Evolutionary conservation across 106 monocot genomes (phyloP), one percentile per base, ranked within the genome.

Genomic region (Vanilla planifolia): DNA sequence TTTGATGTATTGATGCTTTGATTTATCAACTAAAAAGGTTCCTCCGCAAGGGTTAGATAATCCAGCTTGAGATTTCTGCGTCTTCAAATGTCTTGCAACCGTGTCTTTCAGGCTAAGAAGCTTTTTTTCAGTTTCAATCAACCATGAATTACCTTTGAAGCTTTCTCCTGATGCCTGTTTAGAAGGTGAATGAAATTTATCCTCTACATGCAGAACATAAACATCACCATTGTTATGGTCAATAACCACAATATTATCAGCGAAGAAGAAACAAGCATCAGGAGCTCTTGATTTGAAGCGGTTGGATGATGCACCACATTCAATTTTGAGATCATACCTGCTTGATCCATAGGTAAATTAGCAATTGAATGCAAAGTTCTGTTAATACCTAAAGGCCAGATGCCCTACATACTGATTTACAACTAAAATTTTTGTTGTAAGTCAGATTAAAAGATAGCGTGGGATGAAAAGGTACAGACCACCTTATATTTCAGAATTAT

Each of bases 191-290:
- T 22, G 43, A 69, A 32, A 26, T 43, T 15, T 60, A 32, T 81
- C 72, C 55, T 73, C 56, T 68, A 92, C 22, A 48, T 76, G 77
- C 3, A 98, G 65, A 40, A 92, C 64, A 67, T 98, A 98, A 16
- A 88, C 84, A 67, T 92, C 92, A 45, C 77, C 82, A 68, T 82
- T 85, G 27, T 33, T 64, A 48, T 92, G 88, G 68, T 98, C 92
- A 65, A 98, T 64, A 23, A 71, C 98, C 22, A 88, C 41, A 69
- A 92, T 60, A 53, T 92, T 81, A 71, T 92, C 91, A 28, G 82
- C 76, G 73, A 92, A 98, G 77, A 98, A 92, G 69, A 98, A 82
- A 72, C 96, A 98, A 39, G 98, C 87, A 82, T 98, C 98, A 43
- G 98, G 88, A 64, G 82, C 56, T 4, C 9, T 70, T 22, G 98